Evolutionary conservation across 78 protist genomes (phyloP).

Genomic region (Pigoraptor vietnamica): DNA sequence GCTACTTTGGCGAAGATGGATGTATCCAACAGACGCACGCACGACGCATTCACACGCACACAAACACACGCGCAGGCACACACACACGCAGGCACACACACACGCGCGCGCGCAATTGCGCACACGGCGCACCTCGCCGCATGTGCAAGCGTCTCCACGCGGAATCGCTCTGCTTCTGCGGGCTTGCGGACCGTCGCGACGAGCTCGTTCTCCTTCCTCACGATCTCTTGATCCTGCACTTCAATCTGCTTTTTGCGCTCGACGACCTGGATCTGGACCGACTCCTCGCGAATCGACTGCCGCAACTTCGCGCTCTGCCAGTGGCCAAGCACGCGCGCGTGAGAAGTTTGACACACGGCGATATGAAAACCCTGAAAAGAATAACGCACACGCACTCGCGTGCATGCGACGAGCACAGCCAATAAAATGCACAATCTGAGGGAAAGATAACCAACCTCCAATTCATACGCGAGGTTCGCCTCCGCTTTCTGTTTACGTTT

Average conservation of each 20-base stretch:
- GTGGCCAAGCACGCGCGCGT: neutral
- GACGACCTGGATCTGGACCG: neutral
- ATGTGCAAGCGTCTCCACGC: neutral
- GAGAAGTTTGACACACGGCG: too few relatives aligned
- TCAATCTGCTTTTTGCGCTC: slow-evolving; percentile 13
- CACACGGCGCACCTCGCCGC: neutral
- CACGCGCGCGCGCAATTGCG: neutral
- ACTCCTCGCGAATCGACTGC: neutral
- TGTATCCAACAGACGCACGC: too few relatives aligned
- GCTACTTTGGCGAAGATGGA: too few relatives aligned
- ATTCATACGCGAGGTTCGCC: neutral
- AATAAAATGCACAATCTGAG: neutral
- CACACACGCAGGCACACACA: neutral
- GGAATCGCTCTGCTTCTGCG: neutral
- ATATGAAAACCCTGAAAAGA: too few relatives aligned
- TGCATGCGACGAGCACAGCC: too few relatives aligned
- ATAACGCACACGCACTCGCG: too few relatives aligned
- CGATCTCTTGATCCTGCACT: slow-evolving; percentile 5
- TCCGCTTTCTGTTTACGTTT: neutral
- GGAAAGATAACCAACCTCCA: neutral
- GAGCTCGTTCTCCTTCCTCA: neutral
- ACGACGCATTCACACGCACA: neutral
- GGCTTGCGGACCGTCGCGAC: neutral
- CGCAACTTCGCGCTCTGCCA: neutral
- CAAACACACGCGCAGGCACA: neutral